Base-by-base conservation (phyloP, 257 asterid genomes). In the Nicotiana tabacum region DNA sequence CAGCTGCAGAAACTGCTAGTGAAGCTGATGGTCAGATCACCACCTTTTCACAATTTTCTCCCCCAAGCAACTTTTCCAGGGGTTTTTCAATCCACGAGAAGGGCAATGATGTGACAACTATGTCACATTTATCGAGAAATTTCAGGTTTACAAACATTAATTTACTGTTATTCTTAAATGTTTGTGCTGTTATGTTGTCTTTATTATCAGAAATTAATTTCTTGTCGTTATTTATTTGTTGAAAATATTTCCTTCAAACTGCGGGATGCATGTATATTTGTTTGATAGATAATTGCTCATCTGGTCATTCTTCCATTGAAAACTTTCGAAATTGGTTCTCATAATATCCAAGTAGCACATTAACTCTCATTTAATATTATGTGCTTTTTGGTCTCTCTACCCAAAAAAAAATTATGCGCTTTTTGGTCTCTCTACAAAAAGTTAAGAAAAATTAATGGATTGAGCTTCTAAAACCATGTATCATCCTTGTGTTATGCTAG, bases 91-190 rank as follows among this genome's bases (percentile, higher is more conserved):
- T 80, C 77, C 96, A 89, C 77, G 96, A 92, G 74, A 90, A 89
- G 85, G 97, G 93, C 85, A 91, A 90, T 90, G 98, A 89, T 78
- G 84, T 92, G 83, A 87, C 92, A 78, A 89, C 89, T 82, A 87
- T 92, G 77, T 89, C 92, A 68, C 89, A 88, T 87, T 90, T 93
- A 77, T 93, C 97, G 3, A 93, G 90, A 87, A 90, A 90, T 84
- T 96, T 94, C 89, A 86, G 98, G 99, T 96, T 78, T 76, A 27
- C n/a, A 56, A 51, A 68, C 74, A 80, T 80, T 76, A 55, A 57
- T 15, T 72, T 84, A 27, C 43, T 48, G 64, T 51, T 76, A 76
- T 51, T 51, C 64, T 51, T 76, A 7, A 15, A 51, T 46, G 61
- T 43, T 72, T 46, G 79, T 72, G 60, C 79, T 24, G 27, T 24